These are phyloP conservation scores for Nicotiana benthamiana DNA, from an alignment of 257 asterid genomes.

Conservation along the genomic window DNA sequence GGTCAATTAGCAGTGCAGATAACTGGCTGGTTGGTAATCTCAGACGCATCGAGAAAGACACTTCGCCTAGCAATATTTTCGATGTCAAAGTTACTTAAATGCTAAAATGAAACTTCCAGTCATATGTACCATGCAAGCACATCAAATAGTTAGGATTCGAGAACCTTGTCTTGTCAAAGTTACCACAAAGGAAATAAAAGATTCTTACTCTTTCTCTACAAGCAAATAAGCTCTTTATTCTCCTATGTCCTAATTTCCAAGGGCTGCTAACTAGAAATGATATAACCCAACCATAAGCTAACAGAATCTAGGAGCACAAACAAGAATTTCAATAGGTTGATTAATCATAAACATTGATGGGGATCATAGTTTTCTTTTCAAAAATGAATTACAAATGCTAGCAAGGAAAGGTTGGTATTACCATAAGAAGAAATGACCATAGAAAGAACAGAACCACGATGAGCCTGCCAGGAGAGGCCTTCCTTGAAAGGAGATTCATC, in stretches of 20 bases:
- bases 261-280: background rate
- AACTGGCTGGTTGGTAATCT: background rate
- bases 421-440: constrained; percentile 73
- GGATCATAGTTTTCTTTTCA: background rate
- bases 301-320: background rate
- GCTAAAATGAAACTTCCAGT: background rate
- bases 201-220: background rate
- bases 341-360: background rate
- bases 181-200: background rate
- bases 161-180: background rate
- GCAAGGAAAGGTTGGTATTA: constrained; percentile 18
- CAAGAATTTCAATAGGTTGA: background rate
- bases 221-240: background rate
- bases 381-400: background rate
- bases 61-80: background rate
- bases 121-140: background rate
- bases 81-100: background rate
- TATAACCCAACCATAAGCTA: background rate
- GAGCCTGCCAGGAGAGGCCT: constrained; percentile 87
- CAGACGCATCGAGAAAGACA: background rate
- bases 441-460: constrained; percentile 64
- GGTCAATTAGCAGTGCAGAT: background rate
- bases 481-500: constrained; percentile 57
- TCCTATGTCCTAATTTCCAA: background rate
- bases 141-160: background rate